Evolutionary conservation across 306 rosid species (phyloP), one percentile per base, ranked within the genome.

Genomic region (Prunus padus): DNA sequence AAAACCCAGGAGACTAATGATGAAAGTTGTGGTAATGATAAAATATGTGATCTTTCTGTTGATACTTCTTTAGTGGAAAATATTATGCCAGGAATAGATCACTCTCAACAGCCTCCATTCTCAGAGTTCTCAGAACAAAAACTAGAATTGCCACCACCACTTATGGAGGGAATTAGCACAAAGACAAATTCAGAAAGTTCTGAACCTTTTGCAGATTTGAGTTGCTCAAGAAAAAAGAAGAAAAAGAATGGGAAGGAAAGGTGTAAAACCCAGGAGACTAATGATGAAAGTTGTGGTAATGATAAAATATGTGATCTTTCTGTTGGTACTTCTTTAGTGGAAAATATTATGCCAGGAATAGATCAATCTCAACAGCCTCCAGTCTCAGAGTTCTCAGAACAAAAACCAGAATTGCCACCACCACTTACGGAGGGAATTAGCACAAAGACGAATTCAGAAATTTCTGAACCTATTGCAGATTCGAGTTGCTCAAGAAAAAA

Each of bases 301-400:
- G 44, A 61, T 31, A 61, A 57, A 45, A 68, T 49, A 74, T 56
- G 76, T 71, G 72, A 57, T 76, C 31, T 23, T 71, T 80, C 77
- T 33, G 78, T 65, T 33, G 76, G 64, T 69, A 49, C 22, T 30
- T 76, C 77, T 22, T 80, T 65, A 31, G 30, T 71, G 45, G 72
- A 86, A 67, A 14, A 51, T 74, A 74, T 55, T 54, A 16, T 54
- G 28, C 74, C 71, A 22, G 79, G 77, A 57, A 51, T 62, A 8
- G 72, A 68, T 77, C 71, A 71, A 64, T 71, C 82, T 59, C 30
- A 74, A 3, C 71, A 71, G 71, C 80, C 69, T 83, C 56, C 71
- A n/a, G 74, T 65, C 69, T 69, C 78, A 77, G 59, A 13, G 8
- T 31, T 47, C 69, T 28, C 77, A 42, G 47, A 72, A 67, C 55